Evolutionary conservation across 2,329 filamentous ascomycete species (phyloP), one percentile per base, ranked within the genome.

Genomic region (Aspergillus quadrilineatus): DNA sequence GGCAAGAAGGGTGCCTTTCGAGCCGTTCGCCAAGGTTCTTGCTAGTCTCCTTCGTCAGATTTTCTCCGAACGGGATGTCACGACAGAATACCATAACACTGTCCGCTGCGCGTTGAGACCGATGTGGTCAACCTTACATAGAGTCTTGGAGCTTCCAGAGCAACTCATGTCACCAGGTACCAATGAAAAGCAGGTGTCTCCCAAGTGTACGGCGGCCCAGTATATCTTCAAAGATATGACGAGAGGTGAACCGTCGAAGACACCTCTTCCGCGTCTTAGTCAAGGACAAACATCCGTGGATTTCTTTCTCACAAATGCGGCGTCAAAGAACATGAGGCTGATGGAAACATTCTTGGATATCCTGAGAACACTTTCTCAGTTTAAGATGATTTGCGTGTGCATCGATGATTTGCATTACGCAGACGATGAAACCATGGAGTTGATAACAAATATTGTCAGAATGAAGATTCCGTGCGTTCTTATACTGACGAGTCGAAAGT

Each of bases 321-420:
- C 72, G 9, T 69, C 65, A 61, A 70, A 77, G 65, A 81, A 82
- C 1, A 88, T 90, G 62, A 86, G 90, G 10, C 82, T 96, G 55
- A 89, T 93, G 81, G 93, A 92, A 67, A 92, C 90, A 1, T 93
- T 95, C 65, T 77, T 96, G 45, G 92, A 97, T 63, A 88, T 96
- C 8, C 74, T 97, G 50, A 85, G 90, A 51, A 84, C 95, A 42
- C 86, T 97, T 54, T 89, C 90, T 0, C 81, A 87, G 17, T 87
- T 92, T 69, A 94, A 92, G 65, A 86, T 96, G 65, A 92, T 96
- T 53, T 95, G 90, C 67, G 87, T 96, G 64, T 92, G 87, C 65
- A 76, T 97, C 29, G 93, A 97, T 67, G 93, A 97, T 72, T 77
- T 97, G 32, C 92, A 97, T 65, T 94, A 91, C 71, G 91, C 92